Evolutionary conservation across 805 yeast species (phyloP), one percentile per base, ranked within the genome.

Genomic region (Ogataea methanolica): DNA sequence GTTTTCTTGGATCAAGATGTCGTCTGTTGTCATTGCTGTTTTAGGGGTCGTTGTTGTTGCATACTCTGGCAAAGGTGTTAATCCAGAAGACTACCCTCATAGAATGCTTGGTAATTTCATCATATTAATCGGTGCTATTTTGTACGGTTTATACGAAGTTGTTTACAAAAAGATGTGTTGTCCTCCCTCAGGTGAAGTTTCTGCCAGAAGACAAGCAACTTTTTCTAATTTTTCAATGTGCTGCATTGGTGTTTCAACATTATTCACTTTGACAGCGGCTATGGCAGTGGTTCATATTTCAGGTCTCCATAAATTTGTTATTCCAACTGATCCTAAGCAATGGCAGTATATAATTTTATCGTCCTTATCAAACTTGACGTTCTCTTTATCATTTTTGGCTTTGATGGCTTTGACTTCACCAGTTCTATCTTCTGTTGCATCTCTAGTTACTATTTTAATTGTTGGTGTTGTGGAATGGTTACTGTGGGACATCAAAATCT

Each of bases 371-470:
- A 89, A 89, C 61, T 68, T 87, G 53, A 55, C 77, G 1, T 88
- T 86, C 62, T 82, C 88, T 35, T 83, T 85, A 7, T 72, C 85
- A 33, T 88, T 89, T 55, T 71, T 88, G 49, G 76, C 89, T 2
- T 68, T 88, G 53, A 86, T 88, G 86, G 83, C 96, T 0, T 73
- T 88, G 47, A 88, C 96, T 0, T 82, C 87, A 4, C 96, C 96
- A 0, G 96, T 89, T 2, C 69, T 89, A 39, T 85, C 94, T 1
- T 79, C 87, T 0, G 83, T 79, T 22, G 65, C 72, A 2, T 66
- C 72, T 4, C 68, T 88, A 48, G 73, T 88, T 42, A 87, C 96
- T 0, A 89, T 90, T 19, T 75, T 88, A 52, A 63, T 88, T 45
- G 94, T 89, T 39, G 96, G 96, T 0, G 43, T 86, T 1, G 81